Percentiles rank a stretch among this genome's conserved stretches.
These are phyloP conservation scores for Termitomyces sp. DNA, from an alignment of 768 basidiomycete species.

Conservation along the genomic window DNA sequence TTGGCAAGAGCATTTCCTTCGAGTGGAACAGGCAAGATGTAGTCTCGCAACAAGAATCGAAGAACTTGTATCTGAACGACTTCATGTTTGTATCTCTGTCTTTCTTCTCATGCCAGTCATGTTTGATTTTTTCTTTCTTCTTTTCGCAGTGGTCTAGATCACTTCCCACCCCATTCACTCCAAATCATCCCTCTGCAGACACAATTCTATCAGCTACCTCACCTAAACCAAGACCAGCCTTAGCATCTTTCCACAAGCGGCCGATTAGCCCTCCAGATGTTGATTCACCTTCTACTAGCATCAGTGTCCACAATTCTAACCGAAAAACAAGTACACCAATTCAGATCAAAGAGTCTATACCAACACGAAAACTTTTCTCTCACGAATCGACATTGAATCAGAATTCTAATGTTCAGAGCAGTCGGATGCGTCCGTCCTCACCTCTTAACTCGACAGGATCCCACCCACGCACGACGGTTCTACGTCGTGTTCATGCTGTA, in stretches of 20 bases:
- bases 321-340: slow-evolving; percentile 4
- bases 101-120: neutral
- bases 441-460: slow-evolving; percentile 6
- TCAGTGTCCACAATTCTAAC: slow-evolving; percentile 10
- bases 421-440: slow-evolving; percentile 8
- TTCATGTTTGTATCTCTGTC: slow-evolving; percentile 30
- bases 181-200: slow-evolving; percentile 23
- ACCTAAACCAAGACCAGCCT: slow-evolving; percentile 22
- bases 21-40: slow-evolving; percentile 65
- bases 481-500: slow-evolving; percentile 64
- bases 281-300: slow-evolving; percentile 17
- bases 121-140: neutral
- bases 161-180: slow-evolving; percentile 24
- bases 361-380: neutral
- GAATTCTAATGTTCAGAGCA: neutral
- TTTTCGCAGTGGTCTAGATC: slow-evolving; percentile 11
- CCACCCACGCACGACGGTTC: slow-evolving; percentile 28
- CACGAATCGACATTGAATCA: slow-evolving; percentile 1
- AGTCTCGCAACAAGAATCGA: slow-evolving; percentile 52
- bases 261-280: slow-evolving; percentile 21
- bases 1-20: slow-evolving; percentile 78
- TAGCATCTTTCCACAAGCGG: slow-evolving; percentile 21
- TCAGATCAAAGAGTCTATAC: slow-evolving; percentile 3
- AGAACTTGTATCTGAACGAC: slow-evolving; percentile 48
- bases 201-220: slow-evolving; percentile 22